Evolutionary conservation across 2,329 filamentous ascomycete genomes (phyloP).

Genomic region (Oidium heveae): DNA sequence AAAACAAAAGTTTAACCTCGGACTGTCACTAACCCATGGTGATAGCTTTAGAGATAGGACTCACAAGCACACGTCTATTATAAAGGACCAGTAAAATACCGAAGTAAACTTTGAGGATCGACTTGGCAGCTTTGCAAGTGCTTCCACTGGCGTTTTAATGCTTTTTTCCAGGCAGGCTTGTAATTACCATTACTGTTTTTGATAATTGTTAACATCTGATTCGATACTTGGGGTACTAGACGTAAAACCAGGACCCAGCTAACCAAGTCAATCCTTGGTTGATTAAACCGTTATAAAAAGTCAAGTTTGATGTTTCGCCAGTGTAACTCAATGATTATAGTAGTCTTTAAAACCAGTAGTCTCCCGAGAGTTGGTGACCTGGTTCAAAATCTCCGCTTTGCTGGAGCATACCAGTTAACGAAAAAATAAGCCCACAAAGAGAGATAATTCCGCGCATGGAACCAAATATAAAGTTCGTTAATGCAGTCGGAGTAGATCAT

Average conservation of each 20-base stretch:
- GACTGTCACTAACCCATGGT: no score
- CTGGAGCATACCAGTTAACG: background rate
- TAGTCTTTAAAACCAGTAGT: no score
- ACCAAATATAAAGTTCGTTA: no score
- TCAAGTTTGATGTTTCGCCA: background rate
- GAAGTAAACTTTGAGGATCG: background rate
- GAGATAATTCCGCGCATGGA: background rate
- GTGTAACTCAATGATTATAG: no score
- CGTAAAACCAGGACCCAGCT: background rate
- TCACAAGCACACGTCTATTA: background rate
- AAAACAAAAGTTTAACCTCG: no score
- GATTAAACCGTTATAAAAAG: no score
- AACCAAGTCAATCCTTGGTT: no score
- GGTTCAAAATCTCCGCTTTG: background rate
- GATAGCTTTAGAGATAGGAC: background rate
- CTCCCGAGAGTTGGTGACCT: no score
- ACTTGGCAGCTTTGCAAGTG: background rate
- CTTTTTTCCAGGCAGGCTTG: background rate
- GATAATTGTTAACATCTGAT: background rate
- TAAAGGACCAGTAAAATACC: background rate
- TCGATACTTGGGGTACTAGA: background rate
- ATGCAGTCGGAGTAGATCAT: no score
- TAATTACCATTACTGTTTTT: background rate
- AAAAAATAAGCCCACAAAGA: background rate
- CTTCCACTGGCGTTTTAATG: background rate